These are phyloP conservation scores for Nasturtium officinale DNA, from an alignment of 345 rosid species.

Conservation along the genomic window DNA sequence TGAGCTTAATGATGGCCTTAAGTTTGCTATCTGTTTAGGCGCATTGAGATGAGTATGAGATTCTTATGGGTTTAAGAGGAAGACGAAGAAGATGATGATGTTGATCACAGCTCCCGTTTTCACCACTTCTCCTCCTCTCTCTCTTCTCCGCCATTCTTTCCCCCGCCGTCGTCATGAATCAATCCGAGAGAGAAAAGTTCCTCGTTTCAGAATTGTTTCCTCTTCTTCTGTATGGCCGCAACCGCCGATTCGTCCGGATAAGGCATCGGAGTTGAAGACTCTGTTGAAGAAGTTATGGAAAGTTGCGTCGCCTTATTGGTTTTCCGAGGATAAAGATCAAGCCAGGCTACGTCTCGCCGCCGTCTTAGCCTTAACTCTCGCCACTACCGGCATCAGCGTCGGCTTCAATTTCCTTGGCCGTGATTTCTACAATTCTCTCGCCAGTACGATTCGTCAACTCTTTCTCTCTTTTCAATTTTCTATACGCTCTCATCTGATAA, in stretches of 20 bases:
- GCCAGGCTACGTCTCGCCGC: conserved; percentile 83
- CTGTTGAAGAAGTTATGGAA: conserved; percentile 73
- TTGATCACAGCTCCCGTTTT: conserved; percentile 32
- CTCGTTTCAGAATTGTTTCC: conserved; percentile 23
- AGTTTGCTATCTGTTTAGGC: not conserved
- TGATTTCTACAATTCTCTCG: conserved; percentile 93
- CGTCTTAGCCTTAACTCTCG: conserved; percentile 86
- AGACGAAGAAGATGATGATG: conserved; percentile 10
- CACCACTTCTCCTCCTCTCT: conserved; percentile 23
- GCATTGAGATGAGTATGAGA: conserved; percentile 3
- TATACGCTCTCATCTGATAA: not conserved
- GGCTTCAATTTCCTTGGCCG: conserved; percentile 98
- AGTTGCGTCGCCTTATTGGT: conserved; percentile 94
- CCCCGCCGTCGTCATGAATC: conserved; percentile 25
- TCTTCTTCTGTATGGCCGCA: conserved; percentile 34
- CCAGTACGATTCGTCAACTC: conserved; percentile 53
- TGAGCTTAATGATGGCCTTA: conserved; percentile 3
- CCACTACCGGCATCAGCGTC: conserved; percentile 90
- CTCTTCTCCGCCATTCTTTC: conserved; percentile 28
- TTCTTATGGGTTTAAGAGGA: conserved; percentile 1
- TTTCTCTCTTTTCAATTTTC: not conserved
- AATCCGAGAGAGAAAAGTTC: not conserved
- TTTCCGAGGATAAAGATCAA: conserved; percentile 71
- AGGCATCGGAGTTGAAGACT: conserved; percentile 47
- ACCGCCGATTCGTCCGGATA: conserved; percentile 38